Conservation (phyloP, 2,329 filamentous ascomycete genomes). For the Tolypocladium tropicale region DNA sequence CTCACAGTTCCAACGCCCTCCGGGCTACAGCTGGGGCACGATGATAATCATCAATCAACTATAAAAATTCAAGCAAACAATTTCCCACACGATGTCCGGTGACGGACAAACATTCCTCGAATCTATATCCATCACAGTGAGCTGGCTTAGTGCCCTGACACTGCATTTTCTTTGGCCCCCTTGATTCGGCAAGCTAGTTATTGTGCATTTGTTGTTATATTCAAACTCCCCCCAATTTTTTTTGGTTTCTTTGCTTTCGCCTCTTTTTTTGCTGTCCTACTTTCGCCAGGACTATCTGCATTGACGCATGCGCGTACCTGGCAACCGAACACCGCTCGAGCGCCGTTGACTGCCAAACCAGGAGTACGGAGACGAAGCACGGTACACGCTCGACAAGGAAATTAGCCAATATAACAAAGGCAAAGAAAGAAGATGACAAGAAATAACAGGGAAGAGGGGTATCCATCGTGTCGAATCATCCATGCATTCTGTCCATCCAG, state of each 20-base stretch:
- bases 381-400: constrained; percentile 10
- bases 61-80: constrained; percentile 3
- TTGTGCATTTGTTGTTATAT: no score
- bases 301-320: neutral
- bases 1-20: no score
- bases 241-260: constrained; percentile 3
- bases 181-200: constrained; percentile 5
- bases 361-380: constrained; percentile 4
- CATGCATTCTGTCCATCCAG: constrained; percentile 31
- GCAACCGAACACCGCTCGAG: neutral
- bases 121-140: constrained; percentile 27
- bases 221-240: no score
- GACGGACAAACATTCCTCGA: constrained; percentile 26
- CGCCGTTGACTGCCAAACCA: constrained; percentile 13
- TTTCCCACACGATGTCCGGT: constrained; percentile 22
- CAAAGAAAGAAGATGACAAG: constrained; percentile 10
- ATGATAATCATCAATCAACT: neutral
- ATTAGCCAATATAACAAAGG: constrained; percentile 9
- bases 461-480: constrained; percentile 34
- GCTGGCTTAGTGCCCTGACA: constrained; percentile 10
- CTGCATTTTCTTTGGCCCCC: constrained; percentile 14
- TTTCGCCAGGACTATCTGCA: neutral
- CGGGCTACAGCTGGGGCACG: neutral
- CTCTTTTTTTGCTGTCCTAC: neutral
- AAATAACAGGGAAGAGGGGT: constrained; percentile 25